Evolutionary conservation across 2,329 filamentous ascomycete genomes (phyloP).

Genomic region (Cladophialophora yegresii): DNA sequence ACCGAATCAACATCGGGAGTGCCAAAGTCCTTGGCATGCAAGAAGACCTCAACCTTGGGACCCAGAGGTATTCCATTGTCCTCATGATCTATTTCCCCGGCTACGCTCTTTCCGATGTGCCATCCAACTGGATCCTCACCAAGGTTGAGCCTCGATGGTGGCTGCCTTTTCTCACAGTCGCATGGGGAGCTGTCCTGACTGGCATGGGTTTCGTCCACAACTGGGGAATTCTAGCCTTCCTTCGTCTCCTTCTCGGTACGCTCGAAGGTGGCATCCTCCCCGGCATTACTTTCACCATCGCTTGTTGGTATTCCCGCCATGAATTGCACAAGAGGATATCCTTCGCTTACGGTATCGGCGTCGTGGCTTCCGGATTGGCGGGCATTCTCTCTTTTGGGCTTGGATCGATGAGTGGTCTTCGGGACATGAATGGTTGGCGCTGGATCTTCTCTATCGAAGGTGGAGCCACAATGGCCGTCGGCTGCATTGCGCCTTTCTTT

Average conservation of each 20-base stretch:
- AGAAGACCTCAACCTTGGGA: conserved; percentile 18
- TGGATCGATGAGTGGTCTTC: conserved; percentile 45
- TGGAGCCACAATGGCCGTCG: conserved; percentile 14
- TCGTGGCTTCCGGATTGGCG: conserved; percentile 54
- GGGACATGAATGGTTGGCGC: conserved; percentile 19
- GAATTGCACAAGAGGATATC: conserved; percentile 43
- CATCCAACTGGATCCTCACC: conserved; percentile 24
- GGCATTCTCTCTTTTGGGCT: conserved; percentile 62
- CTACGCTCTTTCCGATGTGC: conserved; percentile 12
- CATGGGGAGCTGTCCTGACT: conserved; percentile 13
- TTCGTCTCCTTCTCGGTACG: conserved; percentile 19
- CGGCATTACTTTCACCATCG: conserved; percentile 21
- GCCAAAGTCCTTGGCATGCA: conserved; percentile 27
- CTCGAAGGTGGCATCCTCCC: conserved; percentile 23
- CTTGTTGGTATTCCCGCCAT: conserved; percentile 40
- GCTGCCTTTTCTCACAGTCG: conserved; percentile 16
- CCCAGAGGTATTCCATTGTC: conserved; percentile 15
- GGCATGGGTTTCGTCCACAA: conserved; percentile 23
- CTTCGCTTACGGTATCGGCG: conserved; percentile 38
- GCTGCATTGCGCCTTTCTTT: conserved; percentile 13
- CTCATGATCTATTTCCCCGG: conserved; percentile 24
- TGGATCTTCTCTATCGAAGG: conserved; percentile 27
- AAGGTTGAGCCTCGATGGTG: conserved; percentile 16
- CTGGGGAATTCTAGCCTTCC: conserved; percentile 18
- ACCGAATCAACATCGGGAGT: conserved; percentile 25